phyloP scores from a whole-genome alignment of 805 yeast genomes.

The Grigorovia humatica region DNA sequence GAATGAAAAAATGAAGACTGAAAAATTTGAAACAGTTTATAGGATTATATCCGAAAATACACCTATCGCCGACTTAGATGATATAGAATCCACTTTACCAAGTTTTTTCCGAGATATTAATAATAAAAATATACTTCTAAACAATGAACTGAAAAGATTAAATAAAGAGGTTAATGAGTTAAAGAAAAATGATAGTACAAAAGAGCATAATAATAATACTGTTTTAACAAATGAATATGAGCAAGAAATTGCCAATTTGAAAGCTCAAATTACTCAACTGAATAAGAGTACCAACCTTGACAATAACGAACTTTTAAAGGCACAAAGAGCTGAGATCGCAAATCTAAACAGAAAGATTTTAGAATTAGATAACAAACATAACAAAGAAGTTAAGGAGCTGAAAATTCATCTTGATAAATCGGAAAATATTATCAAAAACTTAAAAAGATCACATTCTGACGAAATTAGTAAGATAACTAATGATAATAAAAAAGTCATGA shows the following conservation, averaged over 20 bases:
- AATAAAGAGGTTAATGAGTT: slow-evolving; percentile 9
- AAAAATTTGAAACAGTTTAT: slow-evolving; percentile 53
- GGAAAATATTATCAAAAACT: background rate
- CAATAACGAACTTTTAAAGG: background rate
- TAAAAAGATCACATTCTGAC: background rate
- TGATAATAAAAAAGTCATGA: background rate
- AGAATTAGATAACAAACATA: background rate
- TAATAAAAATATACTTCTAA: slow-evolving; percentile 49
- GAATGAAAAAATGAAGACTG: slow-evolving; percentile 58
- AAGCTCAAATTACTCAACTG: background rate
- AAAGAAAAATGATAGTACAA: background rate
- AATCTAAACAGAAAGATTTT: slow-evolving; percentile 1
- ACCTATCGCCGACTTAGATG: slow-evolving; percentile 67
- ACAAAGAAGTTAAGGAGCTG: background rate
- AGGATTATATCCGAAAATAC: slow-evolving; percentile 65
- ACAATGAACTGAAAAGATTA: slow-evolving; percentile 51
- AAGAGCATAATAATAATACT: background rate
- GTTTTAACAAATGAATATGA: slow-evolving; percentile 1
- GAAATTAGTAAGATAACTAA: background rate
- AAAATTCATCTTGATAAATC: background rate
- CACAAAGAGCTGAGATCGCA: slow-evolving; percentile 2
- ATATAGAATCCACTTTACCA: slow-evolving; percentile 56
- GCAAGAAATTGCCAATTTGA: background rate
- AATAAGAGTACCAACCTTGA: background rate
- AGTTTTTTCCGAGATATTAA: slow-evolving; percentile 58